A percentile compares a stretch with the other conserved stretches of the same genome.
Conservation (phyloP, 2,329 filamentous ascomycete genomes). For the Cladosporium sp. region DNA sequence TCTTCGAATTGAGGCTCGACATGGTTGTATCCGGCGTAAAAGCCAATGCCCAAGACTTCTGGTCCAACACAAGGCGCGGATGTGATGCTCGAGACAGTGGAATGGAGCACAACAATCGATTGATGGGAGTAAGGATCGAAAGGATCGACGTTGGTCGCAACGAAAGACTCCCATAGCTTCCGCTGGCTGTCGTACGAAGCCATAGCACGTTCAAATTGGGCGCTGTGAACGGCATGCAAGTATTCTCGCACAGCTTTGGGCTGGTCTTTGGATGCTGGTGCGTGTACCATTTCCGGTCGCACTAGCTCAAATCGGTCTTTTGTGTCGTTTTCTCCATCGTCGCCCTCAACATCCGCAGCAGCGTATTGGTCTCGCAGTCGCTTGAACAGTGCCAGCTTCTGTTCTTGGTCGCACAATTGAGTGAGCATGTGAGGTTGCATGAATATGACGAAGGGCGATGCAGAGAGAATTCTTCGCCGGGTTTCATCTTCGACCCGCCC, state of each 20-base stretch:
- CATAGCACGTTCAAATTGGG: slow-evolving; percentile 91
- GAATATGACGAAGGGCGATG: slow-evolving; percentile 95
- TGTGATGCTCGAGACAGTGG: slow-evolving; percentile 87
- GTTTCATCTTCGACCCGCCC: slow-evolving; percentile 93
- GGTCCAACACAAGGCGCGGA: slow-evolving; percentile 92
- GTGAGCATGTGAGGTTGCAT: slow-evolving; percentile 90
- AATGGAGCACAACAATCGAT: slow-evolving; percentile 92
- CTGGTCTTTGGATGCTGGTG: slow-evolving; percentile 78
- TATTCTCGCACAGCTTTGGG: slow-evolving; percentile 90
- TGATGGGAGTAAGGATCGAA: slow-evolving; percentile 96
- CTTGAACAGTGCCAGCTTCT: slow-evolving; percentile 77
- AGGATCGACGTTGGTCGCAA: slow-evolving; percentile 81
- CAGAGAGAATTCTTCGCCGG: slow-evolving; percentile 88
- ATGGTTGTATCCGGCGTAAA: slow-evolving; percentile 83
- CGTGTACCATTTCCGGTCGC: slow-evolving; percentile 92
- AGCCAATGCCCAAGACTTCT: slow-evolving; percentile 83
- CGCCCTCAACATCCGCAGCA: slow-evolving; percentile 40
- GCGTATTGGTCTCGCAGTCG: slow-evolving; percentile 73
- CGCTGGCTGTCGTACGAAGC: slow-evolving; percentile 95
- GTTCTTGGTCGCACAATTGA: slow-evolving; percentile 87
- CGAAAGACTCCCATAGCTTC: slow-evolving; percentile 92
- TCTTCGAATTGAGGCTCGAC: slow-evolving; percentile 68
- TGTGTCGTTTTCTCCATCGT: slow-evolving; percentile 45
- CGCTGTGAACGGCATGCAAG: slow-evolving; percentile 89
- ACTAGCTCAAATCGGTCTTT: slow-evolving; percentile 76